Conservation (phyloP, 805 yeast species). For the Lachancea quebecensis region DNA sequence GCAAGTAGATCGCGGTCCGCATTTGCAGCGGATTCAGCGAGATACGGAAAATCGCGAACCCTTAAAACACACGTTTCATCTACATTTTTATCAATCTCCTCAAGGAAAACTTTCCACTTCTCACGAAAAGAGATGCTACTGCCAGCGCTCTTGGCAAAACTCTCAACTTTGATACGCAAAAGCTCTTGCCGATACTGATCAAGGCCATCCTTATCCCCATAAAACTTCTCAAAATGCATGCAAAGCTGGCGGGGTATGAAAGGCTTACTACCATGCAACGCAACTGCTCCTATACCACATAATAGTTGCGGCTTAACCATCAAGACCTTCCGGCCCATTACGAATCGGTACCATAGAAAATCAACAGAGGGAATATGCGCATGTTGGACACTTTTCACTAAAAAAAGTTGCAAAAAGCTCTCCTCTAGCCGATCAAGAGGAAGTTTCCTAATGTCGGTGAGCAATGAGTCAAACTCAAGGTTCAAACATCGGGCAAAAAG, state of each 20-base stretch:
- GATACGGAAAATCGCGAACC: constrained; percentile 25
- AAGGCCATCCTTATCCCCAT: constrained; percentile 4
- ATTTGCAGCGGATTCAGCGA: constrained; percentile 14
- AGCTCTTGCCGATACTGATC: constrained; percentile 16
- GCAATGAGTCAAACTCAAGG: constrained; percentile 18
- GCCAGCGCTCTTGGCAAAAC: constrained; percentile 23
- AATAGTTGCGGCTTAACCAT: constrained; percentile 18
- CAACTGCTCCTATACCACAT: constrained; percentile 23
- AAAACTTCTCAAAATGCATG: constrained; percentile 15
- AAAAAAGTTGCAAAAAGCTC: constrained; percentile 17
- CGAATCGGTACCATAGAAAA: constrained; percentile 27
- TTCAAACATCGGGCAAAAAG: constrained; percentile 22
- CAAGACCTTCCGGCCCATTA: constrained; percentile 15
- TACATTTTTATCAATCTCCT: constrained; percentile 23
- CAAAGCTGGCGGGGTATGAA: constrained; percentile 21
- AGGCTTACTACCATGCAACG: constrained; percentile 18
- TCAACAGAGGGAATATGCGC: constrained; percentile 24
- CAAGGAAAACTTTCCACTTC: constrained; percentile 30
- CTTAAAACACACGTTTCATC: constrained; percentile 7
- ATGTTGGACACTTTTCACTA: constrained; percentile 22
- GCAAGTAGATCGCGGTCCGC: constrained; percentile 9
- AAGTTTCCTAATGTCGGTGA: constrained; percentile 10
- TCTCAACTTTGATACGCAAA: constrained; percentile 23
- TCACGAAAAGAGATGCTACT: constrained; percentile 18
- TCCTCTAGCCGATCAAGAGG: constrained; percentile 21